phyloP scores from a whole-genome alignment of 768 basidiomycete genomes.

The Leucocoprinus birnbaumii region DNA sequence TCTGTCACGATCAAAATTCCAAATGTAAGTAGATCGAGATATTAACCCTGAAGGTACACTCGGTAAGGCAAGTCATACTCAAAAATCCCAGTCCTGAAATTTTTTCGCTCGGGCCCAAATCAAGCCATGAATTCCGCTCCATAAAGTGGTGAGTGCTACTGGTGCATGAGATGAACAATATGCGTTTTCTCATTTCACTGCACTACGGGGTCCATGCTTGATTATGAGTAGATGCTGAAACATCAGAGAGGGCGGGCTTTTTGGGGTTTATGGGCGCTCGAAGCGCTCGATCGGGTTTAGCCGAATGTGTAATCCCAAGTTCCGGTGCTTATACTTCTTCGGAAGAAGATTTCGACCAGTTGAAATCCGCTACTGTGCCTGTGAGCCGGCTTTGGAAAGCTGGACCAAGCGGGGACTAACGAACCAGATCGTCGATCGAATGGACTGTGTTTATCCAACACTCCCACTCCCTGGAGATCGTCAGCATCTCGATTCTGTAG shows the following conservation, averaged over 20 bases:
- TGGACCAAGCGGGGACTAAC: constrained; percentile 34
- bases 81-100: constrained; percentile 8
- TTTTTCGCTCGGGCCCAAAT: background rate
- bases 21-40: constrained; percentile 4
- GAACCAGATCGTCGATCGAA: constrained; percentile 45
- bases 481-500: constrained; percentile 32
- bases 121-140: background rate
- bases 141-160: background rate
- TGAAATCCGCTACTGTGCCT: constrained; percentile 40
- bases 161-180: background rate
- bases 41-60: constrained; percentile 6
- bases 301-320: constrained; percentile 49
- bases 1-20: constrained; percentile 3
- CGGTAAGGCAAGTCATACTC: constrained; percentile 10
- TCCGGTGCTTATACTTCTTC: constrained; percentile 42
- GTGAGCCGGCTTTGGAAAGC: constrained; percentile 41
- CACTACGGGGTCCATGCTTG: constrained; percentile 24
- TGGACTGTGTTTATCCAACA: constrained; percentile 28
- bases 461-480: constrained; percentile 38
- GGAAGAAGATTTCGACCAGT: constrained; percentile 42
- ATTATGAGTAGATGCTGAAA: constrained; percentile 27
- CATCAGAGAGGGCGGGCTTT: constrained; percentile 29
- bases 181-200: constrained; percentile 14
- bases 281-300: constrained; percentile 36
- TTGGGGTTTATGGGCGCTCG: constrained; percentile 33